Percentiles rank a stretch among this genome's conserved stretches.
phyloP scores from a whole-genome alignment of 176 grass and related monocot species.

The Miscanthus lutarioriparius region DNA sequence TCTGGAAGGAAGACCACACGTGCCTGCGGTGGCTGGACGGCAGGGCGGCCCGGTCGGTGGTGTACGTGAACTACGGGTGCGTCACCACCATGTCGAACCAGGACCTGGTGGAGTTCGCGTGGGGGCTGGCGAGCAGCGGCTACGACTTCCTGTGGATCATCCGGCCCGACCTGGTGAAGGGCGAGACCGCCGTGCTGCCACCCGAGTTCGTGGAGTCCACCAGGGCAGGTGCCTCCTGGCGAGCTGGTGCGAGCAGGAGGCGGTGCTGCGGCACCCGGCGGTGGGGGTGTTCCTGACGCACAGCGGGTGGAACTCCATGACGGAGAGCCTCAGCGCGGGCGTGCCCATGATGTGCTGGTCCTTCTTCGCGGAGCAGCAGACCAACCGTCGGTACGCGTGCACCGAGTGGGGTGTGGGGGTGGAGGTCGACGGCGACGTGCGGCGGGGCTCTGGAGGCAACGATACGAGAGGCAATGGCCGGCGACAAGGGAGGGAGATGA shows the following conservation, averaged over 20 bases:
- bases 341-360: constrained; percentile 60
- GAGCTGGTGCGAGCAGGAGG: constrained; percentile 40
- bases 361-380: constrained; percentile 47
- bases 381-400: constrained; percentile 27
- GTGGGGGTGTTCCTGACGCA: constrained; percentile 55
- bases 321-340: constrained; percentile 36
- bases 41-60: background rate
- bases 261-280: constrained; percentile 35
- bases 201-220: constrained; percentile 39
- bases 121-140: constrained; percentile 57
- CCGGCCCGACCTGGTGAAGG: constrained; percentile 45
- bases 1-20: constrained; percentile 22
- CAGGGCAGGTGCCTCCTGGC: constrained; percentile 17
- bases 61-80: constrained; percentile 44
- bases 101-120: constrained; percentile 63
- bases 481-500: constrained; percentile 32
- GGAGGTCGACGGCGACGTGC: constrained; percentile 20
- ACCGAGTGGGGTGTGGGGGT: constrained; percentile 34
- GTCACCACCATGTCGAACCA: background rate
- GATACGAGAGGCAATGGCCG: constrained; percentile 38
- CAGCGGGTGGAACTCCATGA: constrained; percentile 69
- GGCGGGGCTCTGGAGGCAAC: background rate
- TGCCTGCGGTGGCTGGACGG: constrained; percentile 40
- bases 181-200: constrained; percentile 30
- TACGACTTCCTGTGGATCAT: constrained; percentile 59